Conservation (phyloP, 176 grass and related monocot genomes). For the Rhynchospora tenuis region DNA sequence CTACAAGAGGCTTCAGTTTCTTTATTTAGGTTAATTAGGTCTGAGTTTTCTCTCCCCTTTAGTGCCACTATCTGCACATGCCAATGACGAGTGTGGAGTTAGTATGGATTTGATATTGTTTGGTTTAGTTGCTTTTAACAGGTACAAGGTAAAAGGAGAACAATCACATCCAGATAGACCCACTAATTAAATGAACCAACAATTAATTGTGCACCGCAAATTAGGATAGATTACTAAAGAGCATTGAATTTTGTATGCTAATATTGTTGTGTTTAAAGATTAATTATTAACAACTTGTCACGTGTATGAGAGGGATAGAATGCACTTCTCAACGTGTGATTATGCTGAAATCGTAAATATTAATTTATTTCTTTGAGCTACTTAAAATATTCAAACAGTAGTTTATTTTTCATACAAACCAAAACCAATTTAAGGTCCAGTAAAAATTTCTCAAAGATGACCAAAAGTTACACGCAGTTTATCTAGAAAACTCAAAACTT, state of each 20-base stretch:
- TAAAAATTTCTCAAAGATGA: too few relatives aligned
- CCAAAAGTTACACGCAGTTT: too few relatives aligned
- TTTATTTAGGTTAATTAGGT: conserved; percentile 93
- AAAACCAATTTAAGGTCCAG: neutral
- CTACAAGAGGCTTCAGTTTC: conserved; percentile 91
- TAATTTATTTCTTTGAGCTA: neutral
- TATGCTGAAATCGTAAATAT: neutral
- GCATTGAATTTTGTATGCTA: conserved; percentile 19
- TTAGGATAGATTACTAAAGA: conserved; percentile 12
- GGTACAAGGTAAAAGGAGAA: conserved; percentile 5
- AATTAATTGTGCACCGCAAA: conserved; percentile 19
- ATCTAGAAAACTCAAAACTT: too few relatives aligned
- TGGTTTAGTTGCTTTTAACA: neutral
- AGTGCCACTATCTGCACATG: conserved; percentile 57
- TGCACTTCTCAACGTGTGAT: neutral
- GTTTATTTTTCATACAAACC: neutral
- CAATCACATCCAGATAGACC: neutral
- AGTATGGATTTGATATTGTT: neutral
- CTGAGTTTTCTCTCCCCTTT: conserved; percentile 65
- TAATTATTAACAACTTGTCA: conserved; percentile 5
- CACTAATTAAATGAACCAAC: conserved; percentile 19
- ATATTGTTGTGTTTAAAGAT: conserved; percentile 6
- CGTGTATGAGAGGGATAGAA: neutral
- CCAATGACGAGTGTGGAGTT: neutral
- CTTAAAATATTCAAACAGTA: neutral